A percentile compares a stretch with the other conserved stretches of the same genome.
phyloP scores from a whole-genome alignment of 2,329 filamentous ascomycete species.

The Penicillium sp. region DNA sequence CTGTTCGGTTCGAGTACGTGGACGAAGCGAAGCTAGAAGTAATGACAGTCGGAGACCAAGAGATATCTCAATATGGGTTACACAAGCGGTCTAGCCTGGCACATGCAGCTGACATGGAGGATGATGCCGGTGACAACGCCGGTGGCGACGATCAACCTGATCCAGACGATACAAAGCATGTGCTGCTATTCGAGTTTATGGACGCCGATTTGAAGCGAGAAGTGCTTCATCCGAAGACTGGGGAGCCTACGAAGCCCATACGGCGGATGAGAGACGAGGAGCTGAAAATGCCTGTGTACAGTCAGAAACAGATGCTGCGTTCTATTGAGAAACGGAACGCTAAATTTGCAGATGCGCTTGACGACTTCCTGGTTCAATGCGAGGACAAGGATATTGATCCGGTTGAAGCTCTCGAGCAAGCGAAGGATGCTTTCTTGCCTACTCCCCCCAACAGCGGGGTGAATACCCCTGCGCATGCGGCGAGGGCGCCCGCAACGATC shows the following conservation, averaged over 20 bases:
- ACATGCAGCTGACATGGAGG: conserved; percentile 17
- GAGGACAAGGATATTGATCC: conserved; percentile 61
- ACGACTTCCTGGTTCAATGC: conserved; percentile 72
- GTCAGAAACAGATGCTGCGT: conserved; percentile 84
- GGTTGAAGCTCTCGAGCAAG: conserved; percentile 58
- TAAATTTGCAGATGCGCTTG: conserved; percentile 75
- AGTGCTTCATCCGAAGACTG: conserved; percentile 67
- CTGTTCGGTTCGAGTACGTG: conserved; percentile 80
- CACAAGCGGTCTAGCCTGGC: conserved; percentile 46
- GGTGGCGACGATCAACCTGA: conserved; percentile 29
- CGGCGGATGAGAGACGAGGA: conserved; percentile 71
- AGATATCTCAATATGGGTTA: conserved; percentile 62
- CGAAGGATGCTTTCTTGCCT: conserved; percentile 62
- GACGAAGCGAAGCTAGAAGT: conserved; percentile 79
- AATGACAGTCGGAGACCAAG: conserved; percentile 57
- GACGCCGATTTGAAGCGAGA: conserved; percentile 87
- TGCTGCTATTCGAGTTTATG: conserved; percentile 86
- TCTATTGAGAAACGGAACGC: conserved; percentile 85
- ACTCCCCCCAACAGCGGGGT: conserved; percentile 45
- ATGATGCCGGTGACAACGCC: conserved; percentile 24
- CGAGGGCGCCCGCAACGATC: conserved; percentile 64
- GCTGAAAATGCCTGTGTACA: conserved; percentile 86
- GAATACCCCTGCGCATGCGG: conserved; percentile 39
- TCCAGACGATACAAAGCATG: conserved; percentile 53
- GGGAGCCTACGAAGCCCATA: conserved; percentile 64